Evolutionary conservation across 2,329 filamentous ascomycete species (phyloP), one percentile per base, ranked within the genome.

Genomic region (Calonectria henricotiae): DNA sequence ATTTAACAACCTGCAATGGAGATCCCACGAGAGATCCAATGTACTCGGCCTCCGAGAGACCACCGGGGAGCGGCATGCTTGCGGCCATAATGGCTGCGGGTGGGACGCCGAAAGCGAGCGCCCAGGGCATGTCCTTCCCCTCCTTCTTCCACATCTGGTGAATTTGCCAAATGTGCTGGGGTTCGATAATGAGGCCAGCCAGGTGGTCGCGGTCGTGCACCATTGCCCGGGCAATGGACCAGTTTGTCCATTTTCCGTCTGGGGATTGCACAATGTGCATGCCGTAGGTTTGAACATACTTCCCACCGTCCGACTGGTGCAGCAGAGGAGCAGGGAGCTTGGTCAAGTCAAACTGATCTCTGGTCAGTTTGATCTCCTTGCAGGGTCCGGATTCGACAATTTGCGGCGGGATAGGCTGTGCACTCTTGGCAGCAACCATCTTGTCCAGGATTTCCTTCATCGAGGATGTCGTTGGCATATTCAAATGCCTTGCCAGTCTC

Each of bases 261-360:
- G 86, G 85, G 0, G 83, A 81, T 70, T 85, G 83, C 0, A 88
- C 77, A 9, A 87, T 77, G 46, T 87, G 82, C 80, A 88, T 86
- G 2, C 86, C 86, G 46, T 84, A 86, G 0, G 86, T 88, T 67
- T 87, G 85, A 11, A 88, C 75, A 65, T 88, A 88, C 62, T 85
- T 86, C 0, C 87, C 86, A 0, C 86, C 86, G 61, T 88, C 86
- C 0, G 78, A 71, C 67, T 84, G 71, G 72, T 88, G 84, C 0
- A 88, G 74, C 6, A 81, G 51, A 0, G 86, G 86, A 0, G 79
- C 79, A 0, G 86, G 85, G 0, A 87, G 79, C 25, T 74, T 76
- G 0, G 78, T 82, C 0, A 88, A 79, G 25, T 75, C 71, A 32
- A 75, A 75, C 13, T 75, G 65, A 23, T 70, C 65, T 0, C 61